Conservation (phyloP, 164 flowering plant genomes). For the Liriodendron chinense region DNA sequence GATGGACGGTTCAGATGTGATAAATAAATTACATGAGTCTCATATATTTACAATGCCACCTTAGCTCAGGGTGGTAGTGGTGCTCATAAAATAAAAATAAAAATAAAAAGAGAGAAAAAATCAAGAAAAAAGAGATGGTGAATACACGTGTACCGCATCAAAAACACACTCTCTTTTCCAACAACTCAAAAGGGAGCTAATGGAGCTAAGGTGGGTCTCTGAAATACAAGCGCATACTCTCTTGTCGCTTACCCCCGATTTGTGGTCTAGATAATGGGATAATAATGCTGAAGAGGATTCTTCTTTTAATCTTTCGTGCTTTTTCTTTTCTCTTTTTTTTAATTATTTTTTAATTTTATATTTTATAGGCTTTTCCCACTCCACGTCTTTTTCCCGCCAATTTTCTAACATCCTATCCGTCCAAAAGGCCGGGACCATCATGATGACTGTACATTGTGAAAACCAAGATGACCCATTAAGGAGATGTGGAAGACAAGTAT, state of each 20-base stretch:
- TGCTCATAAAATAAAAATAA: no score
- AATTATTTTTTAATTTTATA: background rate
- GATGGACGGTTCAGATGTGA: no score
- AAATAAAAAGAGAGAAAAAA: background rate
- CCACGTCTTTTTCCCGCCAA: background rate
- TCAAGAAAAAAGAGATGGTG: background rate
- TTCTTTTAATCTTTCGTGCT: background rate
- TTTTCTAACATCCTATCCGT: background rate
- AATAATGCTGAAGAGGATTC: background rate
- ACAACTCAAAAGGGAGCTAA: background rate
- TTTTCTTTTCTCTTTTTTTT: background rate
- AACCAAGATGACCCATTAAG: no score
- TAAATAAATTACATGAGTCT: no score
- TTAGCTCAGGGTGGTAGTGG: no score
- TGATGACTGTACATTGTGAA: no score
- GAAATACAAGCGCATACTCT: slow-evolving; percentile 3
- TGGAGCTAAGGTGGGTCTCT: background rate
- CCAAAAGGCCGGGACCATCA: background rate
- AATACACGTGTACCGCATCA: slow-evolving; percentile 8
- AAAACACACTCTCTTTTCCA: background rate
- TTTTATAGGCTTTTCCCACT: no score
- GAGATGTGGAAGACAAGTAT: no score
- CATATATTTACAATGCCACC: background rate
- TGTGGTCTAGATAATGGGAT: background rate
- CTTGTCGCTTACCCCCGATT: slow-evolving; percentile 3